Conservation (phyloP, 371 early-diverging fungal genomes). For the Conidiobolus incongruus region DNA sequence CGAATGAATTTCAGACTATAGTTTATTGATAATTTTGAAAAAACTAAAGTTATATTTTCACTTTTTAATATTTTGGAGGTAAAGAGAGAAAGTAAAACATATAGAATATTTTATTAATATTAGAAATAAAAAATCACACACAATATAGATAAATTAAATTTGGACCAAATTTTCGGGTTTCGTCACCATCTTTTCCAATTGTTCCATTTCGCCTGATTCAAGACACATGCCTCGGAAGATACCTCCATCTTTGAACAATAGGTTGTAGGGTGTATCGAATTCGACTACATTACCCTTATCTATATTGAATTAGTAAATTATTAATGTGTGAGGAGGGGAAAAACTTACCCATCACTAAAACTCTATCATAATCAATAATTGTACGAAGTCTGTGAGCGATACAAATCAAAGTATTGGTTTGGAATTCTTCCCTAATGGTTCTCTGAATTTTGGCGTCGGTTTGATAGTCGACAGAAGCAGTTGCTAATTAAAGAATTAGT, state of each 20-base stretch:
- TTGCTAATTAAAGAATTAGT: constrained; percentile 36
- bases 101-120: too few relatives aligned
- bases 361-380: constrained; percentile 57
- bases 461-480: constrained; percentile 45
- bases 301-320: background rate
- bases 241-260: constrained; percentile 15
- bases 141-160: too few relatives aligned
- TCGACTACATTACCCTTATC: constrained; percentile 32
- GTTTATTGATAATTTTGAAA: too few relatives aligned
- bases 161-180: too few relatives aligned
- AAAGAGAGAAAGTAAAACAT: too few relatives aligned
- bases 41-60: too few relatives aligned
- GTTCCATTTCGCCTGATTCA: constrained; percentile 33
- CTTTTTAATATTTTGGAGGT: too few relatives aligned
- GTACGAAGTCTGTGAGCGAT: constrained; percentile 54
- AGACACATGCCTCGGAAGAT: constrained; percentile 35
- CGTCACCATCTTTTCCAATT: background rate
- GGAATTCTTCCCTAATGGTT: constrained; percentile 41
- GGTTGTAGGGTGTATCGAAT: constrained; percentile 27
- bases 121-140: too few relatives aligned
- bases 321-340: background rate
- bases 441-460: constrained; percentile 34
- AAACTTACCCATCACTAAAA: constrained; percentile 43
- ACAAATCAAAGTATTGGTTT: constrained; percentile 25
- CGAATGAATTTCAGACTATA: too few relatives aligned